A percentile compares a stretch with the other conserved stretches of the same genome.
These are phyloP conservation scores for Rhodotorula sp. DNA, from an alignment of 1,284 basidiomycete genomes.

Conservation along the genomic window DNA sequence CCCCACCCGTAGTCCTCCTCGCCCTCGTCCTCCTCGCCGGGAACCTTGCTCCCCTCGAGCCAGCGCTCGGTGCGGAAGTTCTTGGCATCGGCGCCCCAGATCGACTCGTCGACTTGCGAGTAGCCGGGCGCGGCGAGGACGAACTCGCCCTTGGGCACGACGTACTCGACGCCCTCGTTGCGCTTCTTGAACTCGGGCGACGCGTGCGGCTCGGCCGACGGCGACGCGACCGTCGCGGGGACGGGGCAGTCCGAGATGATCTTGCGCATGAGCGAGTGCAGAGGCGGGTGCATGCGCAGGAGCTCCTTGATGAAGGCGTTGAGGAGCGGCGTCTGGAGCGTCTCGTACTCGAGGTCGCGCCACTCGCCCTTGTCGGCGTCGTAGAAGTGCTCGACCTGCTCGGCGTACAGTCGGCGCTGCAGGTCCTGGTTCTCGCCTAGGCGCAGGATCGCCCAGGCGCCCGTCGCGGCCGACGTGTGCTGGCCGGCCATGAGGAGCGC, in stretches of 20 bases:
- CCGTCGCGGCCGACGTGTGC: slow-evolving; percentile 91
- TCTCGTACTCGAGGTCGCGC: slow-evolving; percentile 81
- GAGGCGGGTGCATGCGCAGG: slow-evolving; percentile 69
- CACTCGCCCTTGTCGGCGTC: slow-evolving; percentile 73
- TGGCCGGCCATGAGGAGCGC: slow-evolving; percentile 76
- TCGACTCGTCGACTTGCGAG: slow-evolving; percentile 78
- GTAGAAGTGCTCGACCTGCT: slow-evolving; percentile 82
- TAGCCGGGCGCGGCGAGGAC: slow-evolving; percentile 89
- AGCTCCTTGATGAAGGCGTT: slow-evolving; percentile 70
- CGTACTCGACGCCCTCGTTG: slow-evolving; percentile 64
- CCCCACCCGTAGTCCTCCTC: slow-evolving; percentile 97
- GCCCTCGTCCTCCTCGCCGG: slow-evolving; percentile 67
- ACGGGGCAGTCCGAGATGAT: slow-evolving; percentile 82
- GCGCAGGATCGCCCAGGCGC: slow-evolving; percentile 89
- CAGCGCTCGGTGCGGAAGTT: slow-evolving; percentile 82
- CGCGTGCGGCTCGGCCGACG: slow-evolving; percentile 54
- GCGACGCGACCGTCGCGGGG: slow-evolving; percentile 75
- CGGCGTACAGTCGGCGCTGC: slow-evolving; percentile 78
- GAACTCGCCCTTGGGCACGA: slow-evolving; percentile 88
- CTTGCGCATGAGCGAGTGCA: slow-evolving; percentile 78
- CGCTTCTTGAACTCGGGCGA: slow-evolving; percentile 25
- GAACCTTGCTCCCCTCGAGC: slow-evolving; percentile 72
- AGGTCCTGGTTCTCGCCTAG: slow-evolving; percentile 77
- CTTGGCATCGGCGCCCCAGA: slow-evolving; percentile 71
- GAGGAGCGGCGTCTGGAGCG: slow-evolving; percentile 74